A percentile compares a stretch with the other conserved stretches of the same genome.
Conservation (phyloP, 2,329 filamentous ascomycete species). For the Pseudocercospora macadamiae region DNA sequence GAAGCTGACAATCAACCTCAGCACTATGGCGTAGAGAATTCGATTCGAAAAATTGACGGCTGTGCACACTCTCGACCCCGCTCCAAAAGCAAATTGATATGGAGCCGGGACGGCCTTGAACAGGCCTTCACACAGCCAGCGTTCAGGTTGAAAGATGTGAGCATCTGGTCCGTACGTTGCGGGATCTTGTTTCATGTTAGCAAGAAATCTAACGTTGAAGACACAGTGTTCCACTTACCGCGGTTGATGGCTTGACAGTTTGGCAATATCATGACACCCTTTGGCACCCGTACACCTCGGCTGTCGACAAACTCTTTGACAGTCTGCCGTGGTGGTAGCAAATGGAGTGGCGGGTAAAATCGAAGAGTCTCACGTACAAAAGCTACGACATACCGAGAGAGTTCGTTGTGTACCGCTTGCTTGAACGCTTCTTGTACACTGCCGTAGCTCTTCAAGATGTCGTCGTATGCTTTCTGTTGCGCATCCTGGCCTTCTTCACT, state of each 20-base stretch:
- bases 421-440: background rate
- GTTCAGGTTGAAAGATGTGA: constrained; percentile 18
- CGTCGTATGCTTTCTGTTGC: constrained; percentile 4
- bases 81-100: constrained; percentile 6
- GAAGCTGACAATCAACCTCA: background rate
- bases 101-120: background rate
- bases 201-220: background rate
- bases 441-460: background rate
- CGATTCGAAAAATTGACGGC: constrained; percentile 5
- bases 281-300: background rate
- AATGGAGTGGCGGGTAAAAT: constrained; percentile 7
- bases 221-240: background rate
- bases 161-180: constrained; percentile 16
- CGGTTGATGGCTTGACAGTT: constrained; percentile 13
- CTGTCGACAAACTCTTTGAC: constrained; percentile 3
- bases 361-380: constrained; percentile 7
- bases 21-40: constrained; percentile 1
- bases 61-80: constrained; percentile 3
- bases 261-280: constrained; percentile 6
- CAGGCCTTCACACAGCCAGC: constrained; percentile 27
- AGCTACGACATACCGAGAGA: background rate
- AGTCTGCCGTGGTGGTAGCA: constrained; percentile 8
- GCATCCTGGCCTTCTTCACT: constrained; percentile 1
- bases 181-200: background rate
- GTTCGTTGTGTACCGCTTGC: background rate